Base-by-base conservation (phyloP, 805 yeast genomes). In the Ogataea kodamae region DNA sequence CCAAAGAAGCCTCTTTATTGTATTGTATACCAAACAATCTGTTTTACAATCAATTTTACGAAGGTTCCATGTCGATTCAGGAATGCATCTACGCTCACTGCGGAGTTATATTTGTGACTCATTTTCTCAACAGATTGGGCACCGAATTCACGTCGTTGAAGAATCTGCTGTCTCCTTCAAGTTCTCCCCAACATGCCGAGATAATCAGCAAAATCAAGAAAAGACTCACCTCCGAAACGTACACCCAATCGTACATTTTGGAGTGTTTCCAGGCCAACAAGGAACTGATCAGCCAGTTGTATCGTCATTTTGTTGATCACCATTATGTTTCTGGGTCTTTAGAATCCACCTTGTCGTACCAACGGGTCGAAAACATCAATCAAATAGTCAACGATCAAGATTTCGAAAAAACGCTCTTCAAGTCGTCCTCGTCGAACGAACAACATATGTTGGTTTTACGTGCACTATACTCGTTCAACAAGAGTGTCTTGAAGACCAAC, bases 81-180 rank as follows among this genome's bases (percentile, higher is more conserved):
- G 98, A 92, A 64, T 78, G 89, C 28, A 81, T 88, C 38, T 92
- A 92, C 58, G 94, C 97, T 27, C 97, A 90, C 60, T 82, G 88
- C 60, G 95, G 90, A 50, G 81, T 84, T 27, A 84, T 87, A 42
- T 90, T 92, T 57, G 95, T 87, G 31, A 81, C 95, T 21, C 97
- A 92, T 63, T 92, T 90, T 66, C 73, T 90, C 61, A 92, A 92
- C 68, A 75, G 97, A 56, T 72, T 90, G 55, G 97, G 97, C 18
- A 78, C 94, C 2, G 97, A 89, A 62, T 89, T 84, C 61, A 75
- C 70, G 47, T 72, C 86, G 28, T 69, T 90, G 54, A 61, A 76
- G 40, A 64, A 70, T 20, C 68, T 88, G 41, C 68, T 89, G 39
- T 81, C 78, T 46, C 68, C 78, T 18, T 62, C 74, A 29, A 71